Base-by-base conservation (phyloP, 768 basidiomycete genomes). In the Chlorophyllum brunneum region DNA sequence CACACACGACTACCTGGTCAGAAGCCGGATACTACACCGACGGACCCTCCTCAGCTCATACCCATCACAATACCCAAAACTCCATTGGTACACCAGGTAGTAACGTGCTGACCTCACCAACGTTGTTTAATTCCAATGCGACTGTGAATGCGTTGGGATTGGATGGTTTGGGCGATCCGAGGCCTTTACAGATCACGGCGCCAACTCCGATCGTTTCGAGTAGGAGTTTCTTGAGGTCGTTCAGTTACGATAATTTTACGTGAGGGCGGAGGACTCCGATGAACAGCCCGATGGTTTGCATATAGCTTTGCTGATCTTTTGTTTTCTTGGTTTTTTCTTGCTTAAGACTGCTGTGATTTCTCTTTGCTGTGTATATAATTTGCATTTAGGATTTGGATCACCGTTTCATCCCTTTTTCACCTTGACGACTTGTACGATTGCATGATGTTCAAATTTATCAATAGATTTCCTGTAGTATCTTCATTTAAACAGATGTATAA, bases 161-260 rank as follows among this genome's bases (percentile, higher is more conserved):
- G 31, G 56, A 59, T 30, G 47, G 46, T 23, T 41, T 48, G 23
- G 33, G 39, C 26, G 43, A 58, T 24, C 56, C 58, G 2, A 56
- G 57, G n/a, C 34, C 62, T 0, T 44, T 59, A 20, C 54, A 52
- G 5, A 67, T 71, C 40, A 64, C 57, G 39, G 67, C 70, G 5
- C 72, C 70, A 1, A 69, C 64, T 18, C 72, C 72, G 8, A 58
- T 65, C 20, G 58, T 62, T 4, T 60, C 68, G 4, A 63, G 56
- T 34, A 58, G 57, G 16, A 38, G 54, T 37, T 66, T 71, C 48
- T 56, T 71, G 54, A 57, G 68, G 37, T 65, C 68, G 11, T 70
- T 65, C 57, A 68, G 64, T 52, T 55, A 57, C 27, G 67, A 66
- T 22, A 48, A 30, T 47, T 54, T 36, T 31, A 39, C 29, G 26